These are phyloP conservation scores for Ophiostoma tasmaniense DNA, from an alignment of 2,329 filamentous ascomycete genomes.

Conservation along the genomic window DNA sequence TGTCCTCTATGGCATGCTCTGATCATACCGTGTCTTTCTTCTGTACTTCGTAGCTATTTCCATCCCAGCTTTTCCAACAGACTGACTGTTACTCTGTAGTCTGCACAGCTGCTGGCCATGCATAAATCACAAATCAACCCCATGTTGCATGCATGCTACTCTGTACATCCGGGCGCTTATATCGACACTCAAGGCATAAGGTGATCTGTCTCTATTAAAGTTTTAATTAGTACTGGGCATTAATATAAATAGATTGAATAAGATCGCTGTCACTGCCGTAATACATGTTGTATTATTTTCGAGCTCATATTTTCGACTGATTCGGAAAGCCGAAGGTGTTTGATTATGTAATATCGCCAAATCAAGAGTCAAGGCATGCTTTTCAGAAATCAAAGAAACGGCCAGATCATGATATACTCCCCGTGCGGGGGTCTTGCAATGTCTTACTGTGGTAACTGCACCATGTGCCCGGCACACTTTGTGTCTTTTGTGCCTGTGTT, in stretches of 20 bases:
- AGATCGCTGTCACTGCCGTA: not conserved
- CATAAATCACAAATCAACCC: not conserved
- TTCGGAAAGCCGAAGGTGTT: too few species aligned
- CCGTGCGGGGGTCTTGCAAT: not conserved
- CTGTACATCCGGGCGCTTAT: slow-evolving; percentile 5
- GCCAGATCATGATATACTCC: not conserved
- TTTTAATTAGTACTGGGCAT: not conserved
- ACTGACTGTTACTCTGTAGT: not conserved
- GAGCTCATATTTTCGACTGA: too few species aligned
- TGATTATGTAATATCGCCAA: not conserved
- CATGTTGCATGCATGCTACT: slow-evolving; percentile 4
- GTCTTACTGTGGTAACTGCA: not conserved
- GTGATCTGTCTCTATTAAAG: not conserved
- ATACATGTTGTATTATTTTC: too few species aligned
- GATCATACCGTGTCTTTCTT: not conserved
- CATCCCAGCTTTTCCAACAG: not conserved
- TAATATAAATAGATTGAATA: not conserved
- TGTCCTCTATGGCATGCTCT: not conserved
- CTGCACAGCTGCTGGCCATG: not conserved
- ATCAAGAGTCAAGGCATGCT: not conserved
- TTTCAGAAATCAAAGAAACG: not conserved
- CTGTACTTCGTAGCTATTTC: not conserved
- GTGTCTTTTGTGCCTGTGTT: not conserved
- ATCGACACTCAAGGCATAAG: not conserved
- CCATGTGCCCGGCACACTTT: not conserved